Base-by-base conservation (phyloP, 768 basidiomycete genomes). In the Dacryopinax spathularia region DNA sequence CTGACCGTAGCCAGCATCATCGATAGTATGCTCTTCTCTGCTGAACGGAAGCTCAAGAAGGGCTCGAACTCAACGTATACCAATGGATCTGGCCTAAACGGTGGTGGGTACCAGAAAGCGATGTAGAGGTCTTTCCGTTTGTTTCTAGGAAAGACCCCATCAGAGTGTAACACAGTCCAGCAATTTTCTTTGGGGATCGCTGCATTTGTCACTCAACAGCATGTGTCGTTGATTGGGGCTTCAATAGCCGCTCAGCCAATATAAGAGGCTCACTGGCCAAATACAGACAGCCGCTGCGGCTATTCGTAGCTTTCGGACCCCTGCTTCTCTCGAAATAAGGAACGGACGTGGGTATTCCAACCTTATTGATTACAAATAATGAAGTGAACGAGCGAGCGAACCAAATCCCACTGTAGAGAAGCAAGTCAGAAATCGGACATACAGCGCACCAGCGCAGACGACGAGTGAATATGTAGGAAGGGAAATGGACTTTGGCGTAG, bases 1-100 rank as follows among this genome's bases (percentile, higher is more conserved):
- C 77, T 99, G 65, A 99, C 96, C 3, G 87, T 99, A 20, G 94
- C 93, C 18, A 87, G 89, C 0, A 76, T 99, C 15, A 68, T 97
- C 61, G 96, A 98, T 73, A 83, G 88, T 65, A 77, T 89, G 60
- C 80, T 96, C 64, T 97, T 95, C 72, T 88, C 87, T 16, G 87
- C 92, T 33, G 81, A 83, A 61, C 83, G 84, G 65, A 81, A 80
- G 48, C 72, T 97, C 66, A 90, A 89, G 75, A 88, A 86, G 75
- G 77, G 77, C 16, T 71, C 71, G 12, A 60, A 60, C 20, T 34
- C 62, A 41, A 44, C 41, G 37, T 33, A 37, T 22, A 34, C 36
- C 29, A 43, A 62, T 27, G 61, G 62, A 7, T 56, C 48, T 10
- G 48, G 48, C 25, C 22, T 34, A 37, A 33, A 37, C 27, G 62